These are phyloP conservation scores for Auricularia heimuer DNA, from an alignment of 768 basidiomycete genomes.

Conservation along the genomic window DNA sequence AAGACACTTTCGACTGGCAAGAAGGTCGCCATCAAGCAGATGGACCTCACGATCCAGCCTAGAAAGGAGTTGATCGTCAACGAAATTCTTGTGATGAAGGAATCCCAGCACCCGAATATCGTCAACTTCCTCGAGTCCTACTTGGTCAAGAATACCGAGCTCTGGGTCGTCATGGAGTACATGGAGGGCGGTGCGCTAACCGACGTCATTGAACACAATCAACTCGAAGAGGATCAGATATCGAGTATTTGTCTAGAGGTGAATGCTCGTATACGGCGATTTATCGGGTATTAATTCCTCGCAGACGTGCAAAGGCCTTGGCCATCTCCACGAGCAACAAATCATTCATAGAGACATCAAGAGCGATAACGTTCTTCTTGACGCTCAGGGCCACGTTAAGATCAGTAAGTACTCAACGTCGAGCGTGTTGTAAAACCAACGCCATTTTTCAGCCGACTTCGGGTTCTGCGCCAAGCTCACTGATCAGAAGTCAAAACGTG, in stretches of 20 bases:
- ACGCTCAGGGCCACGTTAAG: conserved; percentile 88
- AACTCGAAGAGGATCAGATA: conserved; percentile 91
- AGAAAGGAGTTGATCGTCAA: conserved; percentile 97
- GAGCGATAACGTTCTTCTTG: conserved; percentile 90
- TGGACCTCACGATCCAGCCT: conserved; percentile 91
- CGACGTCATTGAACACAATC: conserved; percentile 96
- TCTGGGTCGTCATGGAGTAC: conserved; percentile 99
- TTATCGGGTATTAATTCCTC: no score
- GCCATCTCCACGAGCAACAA: conserved; percentile 84
- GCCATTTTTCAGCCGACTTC: conserved; percentile 69
- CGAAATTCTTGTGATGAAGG: conserved; percentile 98
- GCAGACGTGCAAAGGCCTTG: conserved; percentile 94
- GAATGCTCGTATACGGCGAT: no score
- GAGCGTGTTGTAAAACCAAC: no score
- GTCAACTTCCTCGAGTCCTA: conserved; percentile 93
- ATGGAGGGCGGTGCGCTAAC: conserved; percentile 98
- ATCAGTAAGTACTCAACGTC: conserved; percentile 92
- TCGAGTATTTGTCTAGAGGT: conserved; percentile 83
- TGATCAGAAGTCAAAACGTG: conserved; percentile 92
- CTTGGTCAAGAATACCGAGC: conserved; percentile 75
- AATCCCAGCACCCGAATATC: conserved; percentile 93
- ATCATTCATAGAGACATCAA: conserved; percentile 98
- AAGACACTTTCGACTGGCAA: conserved; percentile 75
- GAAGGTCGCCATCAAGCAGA: conserved; percentile 97
- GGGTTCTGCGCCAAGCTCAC: conserved; percentile 95